These are phyloP conservation scores for Populus hybrid DNA, from an alignment of 441 rosid genomes.

Conservation along the genomic window DNA sequence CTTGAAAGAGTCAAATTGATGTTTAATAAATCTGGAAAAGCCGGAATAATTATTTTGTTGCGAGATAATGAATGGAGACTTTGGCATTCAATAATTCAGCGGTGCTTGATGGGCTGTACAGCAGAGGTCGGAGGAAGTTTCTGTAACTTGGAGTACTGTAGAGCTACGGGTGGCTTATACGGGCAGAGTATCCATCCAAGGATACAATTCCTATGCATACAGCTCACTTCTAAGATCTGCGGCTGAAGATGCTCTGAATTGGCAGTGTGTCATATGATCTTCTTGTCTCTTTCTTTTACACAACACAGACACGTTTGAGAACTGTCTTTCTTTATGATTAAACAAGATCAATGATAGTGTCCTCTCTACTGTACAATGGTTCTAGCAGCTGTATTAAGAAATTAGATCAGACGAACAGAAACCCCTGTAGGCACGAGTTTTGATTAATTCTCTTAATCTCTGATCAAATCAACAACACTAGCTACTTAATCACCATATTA, in stretches of 20 bases:
- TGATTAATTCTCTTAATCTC: not conserved
- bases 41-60: not conserved
- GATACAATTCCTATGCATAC: slow-evolving; percentile 14
- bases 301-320: slow-evolving; percentile 2
- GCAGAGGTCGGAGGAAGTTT: slow-evolving; percentile 8
- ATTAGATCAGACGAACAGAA: not conserved
- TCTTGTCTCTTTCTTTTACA: slow-evolving; percentile 8
- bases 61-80: not conserved
- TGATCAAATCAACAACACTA: not conserved
- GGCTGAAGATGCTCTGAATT: slow-evolving; percentile 21
- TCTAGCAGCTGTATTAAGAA: not conserved
- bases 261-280: slow-evolving; percentile 10
- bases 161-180: slow-evolving; percentile 15
- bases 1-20: no score
- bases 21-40: no score
- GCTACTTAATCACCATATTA: not conserved
- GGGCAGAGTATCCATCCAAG: slow-evolving; percentile 14
- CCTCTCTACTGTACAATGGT: not conserved
- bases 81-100: not conserved
- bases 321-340: not conserved
- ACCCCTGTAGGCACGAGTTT: not conserved
- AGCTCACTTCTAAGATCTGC: slow-evolving; percentile 37
- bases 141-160: not conserved
- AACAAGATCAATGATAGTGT: not conserved
- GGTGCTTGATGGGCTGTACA: slow-evolving; percentile 10